phyloP scores from a whole-genome alignment of 129 eudicot genomes.

The Lactuca sativa region DNA sequence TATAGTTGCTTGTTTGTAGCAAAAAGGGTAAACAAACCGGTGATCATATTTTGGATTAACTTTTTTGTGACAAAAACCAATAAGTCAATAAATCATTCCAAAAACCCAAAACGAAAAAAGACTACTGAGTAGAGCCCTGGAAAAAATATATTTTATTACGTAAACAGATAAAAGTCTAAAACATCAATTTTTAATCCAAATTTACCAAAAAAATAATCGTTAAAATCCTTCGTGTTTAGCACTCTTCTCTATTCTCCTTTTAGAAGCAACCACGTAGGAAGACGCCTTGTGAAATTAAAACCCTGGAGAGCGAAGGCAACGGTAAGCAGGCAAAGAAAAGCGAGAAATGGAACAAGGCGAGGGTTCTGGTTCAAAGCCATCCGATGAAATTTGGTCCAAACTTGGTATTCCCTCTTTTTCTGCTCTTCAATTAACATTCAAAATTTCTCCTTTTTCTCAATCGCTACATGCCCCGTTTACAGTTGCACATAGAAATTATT shows the following conservation, averaged over 20 bases:
- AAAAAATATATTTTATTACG: no score
- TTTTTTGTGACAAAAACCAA: no score
- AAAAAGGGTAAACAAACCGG: no score
- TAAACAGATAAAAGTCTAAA: no score
- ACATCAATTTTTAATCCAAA: no score
- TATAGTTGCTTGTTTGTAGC: no score
- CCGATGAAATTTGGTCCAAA: constrained; percentile 60
- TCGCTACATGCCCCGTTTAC: neutral
- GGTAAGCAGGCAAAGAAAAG: constrained; percentile 3
- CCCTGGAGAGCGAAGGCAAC: constrained; percentile 8
- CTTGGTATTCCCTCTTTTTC: constrained; percentile 44
- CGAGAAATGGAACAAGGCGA: constrained; percentile 58
- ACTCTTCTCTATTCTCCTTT: constrained; percentile 15
- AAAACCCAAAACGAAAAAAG: no score
- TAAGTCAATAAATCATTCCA: neutral
- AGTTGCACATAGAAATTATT: neutral
- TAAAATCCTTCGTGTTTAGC: constrained; percentile 10
- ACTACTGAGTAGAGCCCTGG: no score
- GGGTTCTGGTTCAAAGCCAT: constrained; percentile 47
- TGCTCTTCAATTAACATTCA: constrained; percentile 21
- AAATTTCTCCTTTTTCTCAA: neutral
- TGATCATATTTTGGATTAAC: no score
- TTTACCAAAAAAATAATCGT: neutral
- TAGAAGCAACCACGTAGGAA: neutral
- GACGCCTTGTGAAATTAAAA: constrained; percentile 1